Evolutionary conservation across 495 filamentous ascomycete species (phyloP), one percentile per base, ranked within the genome.

Genomic region (Jackrogersella multiformis): DNA sequence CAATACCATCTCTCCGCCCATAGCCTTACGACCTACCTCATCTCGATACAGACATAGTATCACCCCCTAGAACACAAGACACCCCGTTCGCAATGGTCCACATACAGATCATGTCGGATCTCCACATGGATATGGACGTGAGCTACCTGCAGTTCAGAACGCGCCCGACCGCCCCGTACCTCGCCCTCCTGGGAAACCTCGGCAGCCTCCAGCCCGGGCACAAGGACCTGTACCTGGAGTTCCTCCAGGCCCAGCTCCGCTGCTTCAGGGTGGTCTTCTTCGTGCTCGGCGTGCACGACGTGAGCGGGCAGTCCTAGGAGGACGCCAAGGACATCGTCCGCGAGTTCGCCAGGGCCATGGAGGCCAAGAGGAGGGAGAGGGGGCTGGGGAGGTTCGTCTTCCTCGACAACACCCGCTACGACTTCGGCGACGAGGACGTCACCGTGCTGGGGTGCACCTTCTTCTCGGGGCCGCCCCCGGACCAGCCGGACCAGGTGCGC

Each of bases 91-190:
- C 45, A 2, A 66, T 55, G 48, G 63, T 66, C 38, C n/a, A 23
- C 5, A 60, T 66, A 39, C 63, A 66, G 32, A 66, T 66, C 32
- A 48, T 61, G n/a, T 67, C 64, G 2, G 64, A 61, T 23, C 56
- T 61, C 57, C 51, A 61, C n/a, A 6, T 61, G 16, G 51, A 61
- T 39, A 18, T 3, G 16, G 12, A 8, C 4, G 0, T 36, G 53
- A 16, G 45, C 34, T 12, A 21, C 9, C 5, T 54, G 34, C 10
- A 38, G 21, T 5, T 56, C 54, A 12, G 10, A 13, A 13, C 9
- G 4, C 2, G 2, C 32, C 24, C 9, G 0, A 21, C 32, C 18
- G 9, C 56, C 7, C 39, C 34, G 8, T 56, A 56, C 30, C 26
- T 68, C 2, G 57, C 57, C 38, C 52, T 62, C 15, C 51, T 62